These are phyloP conservation scores for Chaetomiaceae sp. DNA, from an alignment of 2,329 filamentous ascomycete genomes.

Conservation along the genomic window DNA sequence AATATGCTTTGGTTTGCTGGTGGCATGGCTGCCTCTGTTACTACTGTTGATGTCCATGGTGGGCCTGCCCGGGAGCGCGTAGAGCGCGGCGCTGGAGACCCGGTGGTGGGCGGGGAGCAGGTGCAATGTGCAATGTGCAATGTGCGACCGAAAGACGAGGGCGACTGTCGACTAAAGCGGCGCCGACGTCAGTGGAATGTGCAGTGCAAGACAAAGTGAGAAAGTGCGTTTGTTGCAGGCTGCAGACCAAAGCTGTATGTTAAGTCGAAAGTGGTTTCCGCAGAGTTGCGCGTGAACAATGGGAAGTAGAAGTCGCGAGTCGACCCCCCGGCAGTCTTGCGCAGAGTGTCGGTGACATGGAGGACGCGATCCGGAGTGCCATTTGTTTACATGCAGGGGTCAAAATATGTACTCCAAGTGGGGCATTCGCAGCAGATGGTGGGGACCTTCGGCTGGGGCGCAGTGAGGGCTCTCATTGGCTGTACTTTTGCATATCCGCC, in stretches of 20 bases:
- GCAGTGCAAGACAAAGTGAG: neutral
- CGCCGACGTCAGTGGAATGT: neutral
- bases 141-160: neutral
- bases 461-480: constrained; percentile 7
- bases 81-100: constrained; percentile 14
- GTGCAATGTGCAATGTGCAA: constrained; percentile 13
- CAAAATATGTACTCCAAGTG: constrained; percentile 17
- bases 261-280: neutral
- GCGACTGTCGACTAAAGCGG: neutral
- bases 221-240: neutral
- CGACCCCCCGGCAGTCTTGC: neutral
- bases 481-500: no score
- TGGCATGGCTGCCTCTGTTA: constrained; percentile 20
- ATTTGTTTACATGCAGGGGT: constrained; percentile 24
- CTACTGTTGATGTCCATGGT: constrained; percentile 28
- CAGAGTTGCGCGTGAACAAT: neutral
- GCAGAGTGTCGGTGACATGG: constrained; percentile 12
- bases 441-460: neutral
- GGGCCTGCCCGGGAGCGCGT: constrained; percentile 18
- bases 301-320: constrained; percentile 8
- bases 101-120: constrained; percentile 1
- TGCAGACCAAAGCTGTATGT: constrained; percentile 6
- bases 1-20: constrained; percentile 27
- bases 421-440: neutral
- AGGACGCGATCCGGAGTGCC: constrained; percentile 18